Evolutionary conservation across 106 monocot species (phyloP).

Genomic region (Posidonia australis): DNA sequence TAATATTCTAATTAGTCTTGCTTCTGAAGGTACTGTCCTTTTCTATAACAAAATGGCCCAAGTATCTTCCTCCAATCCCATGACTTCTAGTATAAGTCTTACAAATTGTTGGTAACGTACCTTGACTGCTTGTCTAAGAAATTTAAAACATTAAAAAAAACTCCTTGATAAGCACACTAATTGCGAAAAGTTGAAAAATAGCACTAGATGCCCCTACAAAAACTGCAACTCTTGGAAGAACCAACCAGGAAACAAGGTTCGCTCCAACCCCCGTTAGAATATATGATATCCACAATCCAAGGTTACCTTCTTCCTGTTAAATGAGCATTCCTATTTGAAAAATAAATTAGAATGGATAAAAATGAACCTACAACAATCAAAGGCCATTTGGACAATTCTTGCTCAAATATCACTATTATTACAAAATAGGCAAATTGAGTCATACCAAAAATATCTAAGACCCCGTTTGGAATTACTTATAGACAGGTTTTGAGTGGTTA

Average conservation of each 20-base stretch:
- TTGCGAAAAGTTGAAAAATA: constrained; percentile 91
- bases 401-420: background rate
- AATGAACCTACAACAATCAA: background rate
- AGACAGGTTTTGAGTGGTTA: too few relatives aligned
- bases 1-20: background rate
- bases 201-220: constrained; percentile 95
- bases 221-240: constrained; percentile 74
- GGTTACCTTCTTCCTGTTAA: constrained; percentile 93
- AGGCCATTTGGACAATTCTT: background rate
- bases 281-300: constrained; percentile 95
- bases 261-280: constrained; percentile 91
- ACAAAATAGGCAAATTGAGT: background rate
- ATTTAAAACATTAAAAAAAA: background rate
- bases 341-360: constrained; percentile 1
- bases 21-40: constrained; percentile 37
- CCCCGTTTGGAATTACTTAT: too few relatives aligned
- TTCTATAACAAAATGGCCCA: constrained; percentile 93
- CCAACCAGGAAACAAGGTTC: constrained; percentile 87
- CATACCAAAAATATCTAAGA: constrained; percentile 98
- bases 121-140: background rate
- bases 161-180: constrained; percentile 96
- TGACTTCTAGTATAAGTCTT: constrained; percentile 49
- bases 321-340: constrained; percentile 75
- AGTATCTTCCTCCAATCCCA: constrained; percentile 99
- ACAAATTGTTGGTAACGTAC: background rate